phyloP scores from a whole-genome alignment of 257 asterid species.

The Gentiana dahurica region DNA sequence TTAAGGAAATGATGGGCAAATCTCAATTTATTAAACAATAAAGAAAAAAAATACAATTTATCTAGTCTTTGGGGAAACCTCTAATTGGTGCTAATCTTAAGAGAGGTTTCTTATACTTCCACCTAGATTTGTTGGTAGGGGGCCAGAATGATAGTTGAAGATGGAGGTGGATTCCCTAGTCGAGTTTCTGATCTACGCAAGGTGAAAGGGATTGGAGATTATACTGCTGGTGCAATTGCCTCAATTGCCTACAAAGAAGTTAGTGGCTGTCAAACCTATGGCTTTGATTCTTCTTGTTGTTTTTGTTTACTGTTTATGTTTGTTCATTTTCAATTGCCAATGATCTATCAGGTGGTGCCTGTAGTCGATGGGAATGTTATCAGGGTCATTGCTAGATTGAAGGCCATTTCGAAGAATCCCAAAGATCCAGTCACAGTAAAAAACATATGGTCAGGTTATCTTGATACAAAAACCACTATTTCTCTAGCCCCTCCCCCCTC shows the following conservation, averaged over 20 bases:
- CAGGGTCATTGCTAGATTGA: constrained; percentile 78
- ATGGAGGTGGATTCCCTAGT: constrained; percentile 66
- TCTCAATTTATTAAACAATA: too few species aligned
- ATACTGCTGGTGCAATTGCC: constrained; percentile 96
- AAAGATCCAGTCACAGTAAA: constrained; percentile 53
- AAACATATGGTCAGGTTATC: constrained; percentile 59
- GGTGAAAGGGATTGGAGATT: constrained; percentile 85
- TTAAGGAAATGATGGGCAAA: too few species aligned
- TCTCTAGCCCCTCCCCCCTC: too few species aligned
- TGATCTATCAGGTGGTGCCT: constrained; percentile 63
- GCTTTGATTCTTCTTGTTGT: constrained; percentile 1
- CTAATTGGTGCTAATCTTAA: not conserved
- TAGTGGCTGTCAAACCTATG: constrained; percentile 9
- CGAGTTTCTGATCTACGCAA: constrained; percentile 66
- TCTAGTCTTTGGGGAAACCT: too few species aligned
- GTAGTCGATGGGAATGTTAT: constrained; percentile 95
- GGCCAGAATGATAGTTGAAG: constrained; percentile 82
- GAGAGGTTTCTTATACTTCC: constrained; percentile 3
- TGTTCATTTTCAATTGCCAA: constrained; percentile 9
- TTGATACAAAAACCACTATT: not conserved
- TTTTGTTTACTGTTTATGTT: constrained; percentile 1
- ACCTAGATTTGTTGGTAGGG: constrained; percentile 37
- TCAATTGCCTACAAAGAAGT: constrained; percentile 94
- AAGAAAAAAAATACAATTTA: too few species aligned
- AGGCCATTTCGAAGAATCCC: constrained; percentile 84